Evolutionary conservation across 2,329 filamentous ascomycete genomes (phyloP).

Genomic region (Arthrinium puccinioides): DNA sequence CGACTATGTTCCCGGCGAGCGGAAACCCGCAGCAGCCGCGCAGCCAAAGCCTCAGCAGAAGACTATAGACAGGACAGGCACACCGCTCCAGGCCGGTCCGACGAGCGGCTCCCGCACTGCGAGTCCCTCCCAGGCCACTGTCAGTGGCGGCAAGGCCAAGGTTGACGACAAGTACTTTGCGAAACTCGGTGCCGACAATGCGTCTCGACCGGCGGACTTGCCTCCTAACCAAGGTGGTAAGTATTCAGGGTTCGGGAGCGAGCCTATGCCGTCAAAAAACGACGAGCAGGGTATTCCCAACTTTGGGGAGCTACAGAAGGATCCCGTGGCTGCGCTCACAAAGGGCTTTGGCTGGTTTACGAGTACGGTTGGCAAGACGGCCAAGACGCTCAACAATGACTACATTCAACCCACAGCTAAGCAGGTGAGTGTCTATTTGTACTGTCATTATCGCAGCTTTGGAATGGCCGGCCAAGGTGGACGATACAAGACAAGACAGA

Average conservation of each 20-base stretch:
- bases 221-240: constrained; percentile 90
- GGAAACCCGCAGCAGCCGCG: constrained; percentile 35
- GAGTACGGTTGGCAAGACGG: constrained; percentile 79
- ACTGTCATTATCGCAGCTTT: too few species aligned
- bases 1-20: constrained; percentile 73
- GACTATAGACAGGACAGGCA: constrained; percentile 27
- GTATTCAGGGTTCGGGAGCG: constrained; percentile 84
- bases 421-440: constrained; percentile 68
- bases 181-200: constrained; percentile 75
- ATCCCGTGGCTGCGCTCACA: constrained; percentile 79
- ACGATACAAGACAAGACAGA: too few species aligned
- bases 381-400: constrained; percentile 82
- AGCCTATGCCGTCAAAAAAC: constrained; percentile 46
- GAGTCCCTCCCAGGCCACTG: constrained; percentile 28
- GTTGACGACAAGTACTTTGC: constrained; percentile 89
- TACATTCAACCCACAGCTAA: constrained; percentile 91
- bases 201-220: constrained; percentile 62
- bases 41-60: constrained; percentile 25
- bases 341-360: constrained; percentile 96
- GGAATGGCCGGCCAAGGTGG: too few species aligned
- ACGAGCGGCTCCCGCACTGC: constrained; percentile 30
- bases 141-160: constrained; percentile 48
- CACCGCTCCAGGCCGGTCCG: constrained; percentile 27
- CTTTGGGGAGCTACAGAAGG: constrained; percentile 83
- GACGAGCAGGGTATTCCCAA: constrained; percentile 48